These are phyloP conservation scores for Zostera marina DNA, from an alignment of 116 monocot species.

Conservation along the genomic window DNA sequence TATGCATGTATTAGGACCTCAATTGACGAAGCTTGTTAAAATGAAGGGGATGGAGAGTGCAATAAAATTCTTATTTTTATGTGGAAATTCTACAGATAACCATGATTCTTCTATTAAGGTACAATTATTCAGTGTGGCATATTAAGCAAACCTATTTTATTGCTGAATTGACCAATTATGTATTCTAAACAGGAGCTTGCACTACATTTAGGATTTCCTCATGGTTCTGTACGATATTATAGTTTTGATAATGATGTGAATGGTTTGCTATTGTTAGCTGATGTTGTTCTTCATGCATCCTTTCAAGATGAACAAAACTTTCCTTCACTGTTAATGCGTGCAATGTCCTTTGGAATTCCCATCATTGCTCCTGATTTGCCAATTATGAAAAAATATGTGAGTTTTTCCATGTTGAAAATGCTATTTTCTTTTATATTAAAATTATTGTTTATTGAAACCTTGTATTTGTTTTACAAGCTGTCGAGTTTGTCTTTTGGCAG, in stretches of 20 bases:
- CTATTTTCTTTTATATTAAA: background rate
- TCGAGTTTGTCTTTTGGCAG: constrained; percentile 18
- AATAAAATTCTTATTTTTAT: constrained; percentile 51
- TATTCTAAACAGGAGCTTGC: constrained; percentile 43
- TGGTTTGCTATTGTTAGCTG: constrained; percentile 38
- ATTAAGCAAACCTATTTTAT: background rate
- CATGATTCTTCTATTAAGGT: constrained; percentile 60
- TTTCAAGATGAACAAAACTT: constrained; percentile 72
- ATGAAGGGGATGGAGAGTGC: constrained; percentile 17
- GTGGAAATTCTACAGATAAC: constrained; percentile 42
- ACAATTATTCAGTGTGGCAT: constrained; percentile 2
- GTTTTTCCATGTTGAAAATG: constrained; percentile 6
- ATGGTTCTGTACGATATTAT: constrained; percentile 44
- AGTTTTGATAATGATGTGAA: constrained; percentile 53
- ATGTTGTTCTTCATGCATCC: constrained; percentile 68
- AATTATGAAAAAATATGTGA: constrained; percentile 68
- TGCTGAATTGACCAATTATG: constrained; percentile 4
- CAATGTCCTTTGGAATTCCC: constrained; percentile 72
- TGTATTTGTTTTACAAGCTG: background rate
- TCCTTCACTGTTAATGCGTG: constrained; percentile 57
- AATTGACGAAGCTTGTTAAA: constrained; percentile 23
- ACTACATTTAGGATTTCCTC: constrained; percentile 41
- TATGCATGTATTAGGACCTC: constrained; percentile 36
- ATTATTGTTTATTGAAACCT: background rate
- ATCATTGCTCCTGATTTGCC: constrained; percentile 65